These are phyloP conservation scores for Neurospora sp. DNA, from an alignment of 495 filamentous ascomycete genomes.

Conservation along the genomic window DNA sequence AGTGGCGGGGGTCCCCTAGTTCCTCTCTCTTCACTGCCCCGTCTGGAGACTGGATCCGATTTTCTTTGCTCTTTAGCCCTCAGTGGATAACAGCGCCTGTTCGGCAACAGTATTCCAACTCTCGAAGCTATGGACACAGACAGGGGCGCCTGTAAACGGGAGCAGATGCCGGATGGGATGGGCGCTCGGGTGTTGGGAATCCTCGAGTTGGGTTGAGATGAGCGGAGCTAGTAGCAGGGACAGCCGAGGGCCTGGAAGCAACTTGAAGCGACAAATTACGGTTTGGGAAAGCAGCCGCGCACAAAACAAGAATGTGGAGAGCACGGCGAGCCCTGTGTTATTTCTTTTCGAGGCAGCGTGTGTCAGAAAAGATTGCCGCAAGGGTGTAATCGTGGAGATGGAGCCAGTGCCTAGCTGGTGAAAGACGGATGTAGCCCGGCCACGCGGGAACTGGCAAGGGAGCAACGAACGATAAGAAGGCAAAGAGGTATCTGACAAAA, in stretches of 20 bases:
- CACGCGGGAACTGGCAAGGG: slow-evolving; percentile 3
- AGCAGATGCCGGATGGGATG: slow-evolving; percentile 4
- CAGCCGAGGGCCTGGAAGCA: slow-evolving; percentile 2
- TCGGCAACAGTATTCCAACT: slow-evolving; percentile 1
- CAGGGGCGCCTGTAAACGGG: neutral
- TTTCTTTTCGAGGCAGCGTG: slow-evolving; percentile 28
- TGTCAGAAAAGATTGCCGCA: slow-evolving; percentile 31
- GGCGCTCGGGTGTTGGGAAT: neutral
- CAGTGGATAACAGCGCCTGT: slow-evolving; percentile 7
- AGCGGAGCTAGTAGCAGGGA: slow-evolving; percentile 5
- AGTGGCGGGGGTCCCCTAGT: slow-evolving; percentile 23
- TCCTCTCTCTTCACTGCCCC: slow-evolving; percentile 15
- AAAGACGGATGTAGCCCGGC: neutral
- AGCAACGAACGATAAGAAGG: slow-evolving; percentile 8
- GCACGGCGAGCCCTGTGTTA: slow-evolving; percentile 19
- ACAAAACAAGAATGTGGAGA: slow-evolving; percentile 24
- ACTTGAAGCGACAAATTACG: slow-evolving; percentile 19
- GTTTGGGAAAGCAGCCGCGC: slow-evolving; percentile 21
- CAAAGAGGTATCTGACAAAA: slow-evolving; percentile 5
- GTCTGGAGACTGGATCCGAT: slow-evolving; percentile 11
- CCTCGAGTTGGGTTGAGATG: slow-evolving; percentile 2
- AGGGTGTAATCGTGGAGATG: slow-evolving; percentile 16
- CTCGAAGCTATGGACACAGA: neutral
- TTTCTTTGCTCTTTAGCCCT: slow-evolving; percentile 2
- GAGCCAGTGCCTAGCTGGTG: slow-evolving; percentile 3